phyloP scores from a whole-genome alignment of 352 stramenopile genomes.

The Globisporangium parvum region DNA sequence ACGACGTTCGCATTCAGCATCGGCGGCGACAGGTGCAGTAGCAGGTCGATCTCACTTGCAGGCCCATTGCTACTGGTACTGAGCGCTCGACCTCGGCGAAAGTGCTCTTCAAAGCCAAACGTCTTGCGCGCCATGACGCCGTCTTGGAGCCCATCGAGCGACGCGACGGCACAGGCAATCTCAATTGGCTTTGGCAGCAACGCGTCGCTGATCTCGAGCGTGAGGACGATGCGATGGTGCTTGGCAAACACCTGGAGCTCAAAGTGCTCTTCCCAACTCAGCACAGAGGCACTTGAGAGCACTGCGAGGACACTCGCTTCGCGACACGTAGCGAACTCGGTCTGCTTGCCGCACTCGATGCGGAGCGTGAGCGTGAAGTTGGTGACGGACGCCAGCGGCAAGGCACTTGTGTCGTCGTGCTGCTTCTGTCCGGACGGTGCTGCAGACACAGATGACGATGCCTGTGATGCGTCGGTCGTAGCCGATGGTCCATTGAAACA shows the following conservation, averaged over 20 bases:
- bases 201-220: constrained; percentile 38
- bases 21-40: constrained; percentile 54
- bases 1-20: constrained; percentile 41
- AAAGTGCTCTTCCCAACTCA: constrained; percentile 68
- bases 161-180: constrained; percentile 32
- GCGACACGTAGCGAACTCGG: constrained; percentile 35
- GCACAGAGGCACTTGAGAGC: constrained; percentile 18
- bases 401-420: constrained; percentile 27
- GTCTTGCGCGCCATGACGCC: constrained; percentile 24
- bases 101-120: constrained; percentile 47
- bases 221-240: constrained; percentile 27
- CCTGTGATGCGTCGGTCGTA: background rate
- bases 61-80: background rate
- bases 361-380: constrained; percentile 43
- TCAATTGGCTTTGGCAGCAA: constrained; percentile 30
- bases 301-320: constrained; percentile 32
- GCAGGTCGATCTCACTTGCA: constrained; percentile 41
- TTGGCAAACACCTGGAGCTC: constrained; percentile 40
- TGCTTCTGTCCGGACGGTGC: constrained; percentile 12
- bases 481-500: background rate
- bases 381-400: constrained; percentile 2
- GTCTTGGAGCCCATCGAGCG: constrained; percentile 31
- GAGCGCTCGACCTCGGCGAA: constrained; percentile 14
- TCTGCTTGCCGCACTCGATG: constrained; percentile 42
- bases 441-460: background rate